These are phyloP conservation scores for Eucalyptus brandiana DNA, from an alignment of 345 rosid genomes.

Conservation along the genomic window DNA sequence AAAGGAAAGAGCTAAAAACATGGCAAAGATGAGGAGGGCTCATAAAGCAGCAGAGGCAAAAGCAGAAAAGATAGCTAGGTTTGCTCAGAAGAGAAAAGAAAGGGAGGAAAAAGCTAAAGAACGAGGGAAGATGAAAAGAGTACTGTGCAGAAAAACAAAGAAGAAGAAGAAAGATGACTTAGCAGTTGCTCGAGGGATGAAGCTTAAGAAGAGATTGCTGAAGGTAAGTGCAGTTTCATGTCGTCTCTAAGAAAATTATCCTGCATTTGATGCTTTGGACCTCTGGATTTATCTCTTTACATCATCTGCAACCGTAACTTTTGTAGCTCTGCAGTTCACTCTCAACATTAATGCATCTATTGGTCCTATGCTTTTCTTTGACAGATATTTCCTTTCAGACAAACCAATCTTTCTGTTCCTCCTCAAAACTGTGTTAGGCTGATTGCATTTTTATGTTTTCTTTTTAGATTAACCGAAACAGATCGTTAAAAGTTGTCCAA, in stretches of 20 bases:
- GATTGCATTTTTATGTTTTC: neutral
- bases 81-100: slow-evolving; percentile 49
- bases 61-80: slow-evolving; percentile 36
- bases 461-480: slow-evolving; percentile 54
- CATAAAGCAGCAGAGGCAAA: slow-evolving; percentile 35
- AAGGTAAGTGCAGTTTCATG: slow-evolving; percentile 30
- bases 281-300: neutral
- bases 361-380: neutral
- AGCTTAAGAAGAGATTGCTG: slow-evolving; percentile 38
- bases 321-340: neutral
- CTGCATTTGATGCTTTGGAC: neutral
- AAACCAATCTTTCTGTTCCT: neutral
- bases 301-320: neutral
- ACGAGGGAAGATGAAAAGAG: slow-evolving; percentile 18
- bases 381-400: neutral
- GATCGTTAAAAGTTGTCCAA: slow-evolving; percentile 9
- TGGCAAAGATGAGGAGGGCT: slow-evolving; percentile 24
- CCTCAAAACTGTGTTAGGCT: neutral
- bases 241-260: neutral
- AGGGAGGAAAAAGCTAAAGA: slow-evolving; percentile 10
- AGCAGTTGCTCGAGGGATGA: slow-evolving; percentile 8
- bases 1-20: slow-evolving; percentile 29
- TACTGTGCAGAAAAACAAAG: slow-evolving; percentile 3
- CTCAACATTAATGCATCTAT: neutral
- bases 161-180: slow-evolving; percentile 7